Evolutionary conservation across 345 rosid genomes (phyloP), one percentile per base, ranked within the genome.

Genomic region (Sisymbrium altissimum): DNA sequence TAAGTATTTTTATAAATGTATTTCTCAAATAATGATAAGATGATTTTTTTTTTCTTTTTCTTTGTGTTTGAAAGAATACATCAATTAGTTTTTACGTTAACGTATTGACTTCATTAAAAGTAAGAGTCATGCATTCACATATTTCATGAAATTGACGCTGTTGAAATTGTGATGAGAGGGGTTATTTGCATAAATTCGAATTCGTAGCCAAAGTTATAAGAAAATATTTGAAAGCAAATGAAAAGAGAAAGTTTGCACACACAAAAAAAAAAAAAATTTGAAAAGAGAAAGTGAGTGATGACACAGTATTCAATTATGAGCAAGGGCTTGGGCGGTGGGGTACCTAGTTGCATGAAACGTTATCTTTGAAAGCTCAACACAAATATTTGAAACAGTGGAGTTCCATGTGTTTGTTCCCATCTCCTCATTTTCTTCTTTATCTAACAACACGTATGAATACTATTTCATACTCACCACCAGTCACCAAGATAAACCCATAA

Each of bases 351-450:
- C 27, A 63, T 43, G 35, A 72, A 53, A 39, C 35, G 45, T 49
- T 21, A 66, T 66, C 44, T 65, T 66, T 66, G 4, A 33, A 33
- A 14, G 59, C 46, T 35, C 8, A 35, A 30, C 61, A 62, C 43
- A 71, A 8, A 72, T 53, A 73, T 43, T 29, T 54, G 48, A 32
- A 33, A 41, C 56, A 72, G 78, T 74, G 71, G 78, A 74, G 40
- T 66, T 74, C 66, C 71, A 56, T 36, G 72, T 74, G 58, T 74
- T 74, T 13, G 66, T 66, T 74, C 66, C 52, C 58, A 74, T 74
- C 78, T 66, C 15, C 14, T 43, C 18, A 21, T 10, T 39, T 36
- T 10, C 21, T 60, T 49, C 61, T 2, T 18, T 33, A 23, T 70
- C 39, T 6, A 33, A n/a, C n/a, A 57, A 35, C 65, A 70, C 55